These are phyloP conservation scores for Aspergillus oerlinghausenensis DNA, from an alignment of 2,329 filamentous ascomycete genomes.

Conservation along the genomic window DNA sequence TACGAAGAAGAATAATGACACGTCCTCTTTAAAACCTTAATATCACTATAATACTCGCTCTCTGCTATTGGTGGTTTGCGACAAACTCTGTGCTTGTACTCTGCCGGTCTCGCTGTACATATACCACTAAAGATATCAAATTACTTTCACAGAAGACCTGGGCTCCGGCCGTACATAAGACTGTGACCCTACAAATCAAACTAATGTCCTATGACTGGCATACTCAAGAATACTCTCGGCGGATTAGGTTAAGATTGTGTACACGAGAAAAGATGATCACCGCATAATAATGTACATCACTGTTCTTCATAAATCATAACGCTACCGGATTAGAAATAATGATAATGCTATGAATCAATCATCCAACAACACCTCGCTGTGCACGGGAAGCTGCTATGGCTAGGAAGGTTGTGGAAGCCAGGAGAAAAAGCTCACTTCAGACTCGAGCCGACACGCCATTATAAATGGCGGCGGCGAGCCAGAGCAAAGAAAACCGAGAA, in stretches of 20 bases:
- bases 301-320: slow-evolving; percentile 19
- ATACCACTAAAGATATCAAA: background rate
- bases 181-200: background rate
- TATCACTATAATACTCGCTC: background rate
- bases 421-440: background rate
- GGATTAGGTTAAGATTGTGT: slow-evolving; percentile 12
- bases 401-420: background rate
- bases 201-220: background rate
- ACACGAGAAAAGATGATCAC: slow-evolving; percentile 14
- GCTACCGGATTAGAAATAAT: slow-evolving; percentile 19
- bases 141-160: background rate
- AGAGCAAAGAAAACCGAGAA: background rate
- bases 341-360: slow-evolving; percentile 7
- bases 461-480: background rate
- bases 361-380: background rate
- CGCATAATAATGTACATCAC: slow-evolving; percentile 11
- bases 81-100: background rate
- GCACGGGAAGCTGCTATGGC: background rate
- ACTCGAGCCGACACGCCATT: background rate
- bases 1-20: slow-evolving; percentile 56
- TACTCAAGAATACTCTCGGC: background rate
- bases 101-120: background rate
- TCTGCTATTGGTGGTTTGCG: background rate
- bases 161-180: background rate
- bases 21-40: background rate